Base-by-base conservation (phyloP, 1,284 basidiomycete genomes). In the Rhodotorula sp. region DNA sequence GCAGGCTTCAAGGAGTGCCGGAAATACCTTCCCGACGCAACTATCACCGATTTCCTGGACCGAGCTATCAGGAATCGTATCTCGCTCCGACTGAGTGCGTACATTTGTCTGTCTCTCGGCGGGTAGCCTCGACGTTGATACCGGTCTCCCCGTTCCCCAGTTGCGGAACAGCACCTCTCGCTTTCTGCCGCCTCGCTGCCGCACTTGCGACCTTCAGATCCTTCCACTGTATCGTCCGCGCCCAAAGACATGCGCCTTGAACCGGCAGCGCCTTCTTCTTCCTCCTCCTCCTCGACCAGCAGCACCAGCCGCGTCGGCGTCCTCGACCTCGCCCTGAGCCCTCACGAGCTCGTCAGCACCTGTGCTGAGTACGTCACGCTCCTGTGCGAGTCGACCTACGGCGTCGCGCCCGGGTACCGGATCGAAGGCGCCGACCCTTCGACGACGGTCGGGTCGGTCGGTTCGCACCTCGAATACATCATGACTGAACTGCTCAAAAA, bases 81-180 rank as follows among this genome's bases (percentile, higher is more conserved):
- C 69, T 91, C 91, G 47, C 89, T 95, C 46, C 89, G 93, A 26
- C 84, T 96, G 65, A 93, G 65, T 60, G 6, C 16, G 58, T 16
- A 8, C 20, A 3, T 2, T 20, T 31, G 12, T 16, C 15, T n/a
- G n/a, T 31, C 6, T 21, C 7, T 23, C 12, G 23, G 18, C 12
- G 5, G 23, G n/a, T 56, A 21, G n/a, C 20, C 16, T 26, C 49
- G 34, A 15, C 21, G 23, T 15, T 26, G 10, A n/a, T n/a, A 26
- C n/a, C 18, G 34, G 26, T 47, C 34, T 23, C 49, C 20, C 20
- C 21, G 15, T 14, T 20, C 3, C n/a, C 23, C 64, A 65, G 64
- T 95, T 74, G 93, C 92, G 57, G 93, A 96, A 80, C 93, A 96
- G 79, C 93, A 96, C 79, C 89, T 96, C 54, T 89, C 91, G 3